Evolutionary conservation across 768 basidiomycete genomes (phyloP), one percentile per base, ranked within the genome.

Genomic region (Rossbeevera mucosa): DNA sequence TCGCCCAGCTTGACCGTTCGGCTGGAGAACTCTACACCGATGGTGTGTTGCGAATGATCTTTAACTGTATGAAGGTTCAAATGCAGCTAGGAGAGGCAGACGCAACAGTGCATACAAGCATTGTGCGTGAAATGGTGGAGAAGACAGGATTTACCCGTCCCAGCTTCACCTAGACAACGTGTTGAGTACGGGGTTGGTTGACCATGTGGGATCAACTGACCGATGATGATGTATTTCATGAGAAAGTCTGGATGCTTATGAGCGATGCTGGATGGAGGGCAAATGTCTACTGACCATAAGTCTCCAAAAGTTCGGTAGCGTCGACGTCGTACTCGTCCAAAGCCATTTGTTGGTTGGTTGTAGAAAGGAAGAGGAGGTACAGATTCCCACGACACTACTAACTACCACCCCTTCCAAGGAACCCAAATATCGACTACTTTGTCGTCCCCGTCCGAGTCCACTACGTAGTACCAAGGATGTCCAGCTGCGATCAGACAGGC

Each of bases 151-250:
- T 99, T 99, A 33, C 96, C 96, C 4, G 93, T 90, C 56, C 94
- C 95, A 20, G 95, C 90, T 75, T 97, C 94, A 57, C 94, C 94
- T 97, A 55, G 22, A 58, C 52, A 50, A 20, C 22, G 9, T 33
- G 49, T 46, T 50, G 43, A 53, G 51, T 28, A 47, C 28, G 31
- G 58, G 47, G 48, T 51, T 51, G 30, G 52, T 45, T 18, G 44
- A 43, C 43, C 44, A 47, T 45, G 47, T 29, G 18, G 38, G 33
- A 56, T 20, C 52, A 12, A 55, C 76, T 53, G 59, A 91, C 95
- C 95, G 63, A 97, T 92, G 60, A 98, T 82, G 66, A 97, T 96
- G 72, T 94, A 93, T 75, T 99, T 99, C 85, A 97, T 92, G 59
- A 99, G 81, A 71, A 96, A 98, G 74, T 99, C 96, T 96, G 70